These are phyloP conservation scores for Cystoisospora suis DNA, from an alignment of 169 alveolate species.

Conservation along the genomic window DNA sequence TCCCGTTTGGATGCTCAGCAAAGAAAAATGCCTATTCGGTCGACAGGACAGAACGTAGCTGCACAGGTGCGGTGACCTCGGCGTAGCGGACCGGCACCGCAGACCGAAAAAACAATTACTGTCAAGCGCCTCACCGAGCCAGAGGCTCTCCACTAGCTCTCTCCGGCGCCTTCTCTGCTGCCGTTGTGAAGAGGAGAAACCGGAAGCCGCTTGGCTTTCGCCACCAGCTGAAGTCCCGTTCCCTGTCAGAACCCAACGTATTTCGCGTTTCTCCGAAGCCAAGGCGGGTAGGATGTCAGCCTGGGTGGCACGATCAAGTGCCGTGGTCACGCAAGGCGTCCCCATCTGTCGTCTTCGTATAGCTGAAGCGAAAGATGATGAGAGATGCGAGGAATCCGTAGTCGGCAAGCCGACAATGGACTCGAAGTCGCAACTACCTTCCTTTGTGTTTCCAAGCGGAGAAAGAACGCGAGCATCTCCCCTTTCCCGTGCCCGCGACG, in stretches of 20 bases:
- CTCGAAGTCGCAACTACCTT: too few species aligned
- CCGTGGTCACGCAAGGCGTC: background rate
- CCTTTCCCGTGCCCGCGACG: too few species aligned
- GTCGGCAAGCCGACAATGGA: too few species aligned
- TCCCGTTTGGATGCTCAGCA: too few species aligned
- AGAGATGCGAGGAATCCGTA: too few species aligned
- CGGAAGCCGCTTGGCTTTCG: background rate
- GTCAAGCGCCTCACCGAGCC: slow-evolving; percentile 20
- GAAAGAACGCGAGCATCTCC: too few species aligned
- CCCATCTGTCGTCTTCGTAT: background rate
- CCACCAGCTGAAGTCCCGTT: background rate
- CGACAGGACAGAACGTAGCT: background rate
- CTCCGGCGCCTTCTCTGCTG: background rate
- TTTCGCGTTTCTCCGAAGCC: background rate
- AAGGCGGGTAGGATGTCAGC: background rate
- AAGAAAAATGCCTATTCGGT: too few species aligned
- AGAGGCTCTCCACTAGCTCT: background rate
- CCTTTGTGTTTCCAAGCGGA: too few species aligned
- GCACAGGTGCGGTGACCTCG: background rate
- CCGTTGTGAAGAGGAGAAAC: background rate
- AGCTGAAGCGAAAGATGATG: background rate
- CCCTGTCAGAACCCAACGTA: background rate
- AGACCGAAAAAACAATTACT: background rate
- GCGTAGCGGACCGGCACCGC: slow-evolving; percentile 9
- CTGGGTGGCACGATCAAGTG: background rate